A percentile compares a stretch with the other conserved stretches of the same genome.
Evolutionary conservation across 1,139 yeast species (phyloP).

Genomic region (Candida tunisiensis): DNA sequence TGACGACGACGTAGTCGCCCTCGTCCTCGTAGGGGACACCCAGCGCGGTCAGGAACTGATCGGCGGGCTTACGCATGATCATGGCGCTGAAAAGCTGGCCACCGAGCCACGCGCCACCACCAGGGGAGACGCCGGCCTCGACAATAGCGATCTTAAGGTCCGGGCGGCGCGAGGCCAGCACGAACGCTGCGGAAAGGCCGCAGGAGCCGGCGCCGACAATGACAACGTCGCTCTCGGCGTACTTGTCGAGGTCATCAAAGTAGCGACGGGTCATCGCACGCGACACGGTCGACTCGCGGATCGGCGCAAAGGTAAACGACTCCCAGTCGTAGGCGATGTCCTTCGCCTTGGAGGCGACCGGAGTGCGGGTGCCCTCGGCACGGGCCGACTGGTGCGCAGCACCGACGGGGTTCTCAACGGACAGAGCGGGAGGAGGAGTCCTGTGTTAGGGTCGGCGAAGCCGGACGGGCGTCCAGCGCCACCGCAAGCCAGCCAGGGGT

Average conservation of each 20-base stretch:
- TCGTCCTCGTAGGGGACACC: constrained; percentile 60
- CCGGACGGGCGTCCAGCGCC: background rate
- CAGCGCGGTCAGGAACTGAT: constrained; percentile 45
- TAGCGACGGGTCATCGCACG: constrained; percentile 71
- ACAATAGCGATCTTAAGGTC: constrained; percentile 60
- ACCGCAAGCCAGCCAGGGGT: too few species aligned
- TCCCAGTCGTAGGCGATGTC: constrained; percentile 34
- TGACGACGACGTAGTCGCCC: constrained; percentile 66
- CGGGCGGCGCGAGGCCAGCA: constrained; percentile 57
- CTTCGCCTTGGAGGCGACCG: constrained; percentile 3
- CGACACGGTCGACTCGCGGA: constrained; percentile 67
- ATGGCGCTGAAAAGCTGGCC: constrained; percentile 70
- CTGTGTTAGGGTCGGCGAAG: constrained; percentile 1
- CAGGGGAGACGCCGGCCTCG: constrained; percentile 62
- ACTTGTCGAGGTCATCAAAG: constrained; percentile 57
- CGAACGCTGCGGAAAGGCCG: constrained; percentile 61
- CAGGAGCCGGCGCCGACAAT: constrained; percentile 72
- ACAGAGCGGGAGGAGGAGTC: constrained; percentile 5
- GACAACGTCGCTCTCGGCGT: constrained; percentile 59
- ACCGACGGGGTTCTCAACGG: constrained; percentile 3
- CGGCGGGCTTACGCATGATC: constrained; percentile 69
- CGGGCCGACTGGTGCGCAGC: background rate
- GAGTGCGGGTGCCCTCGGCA: background rate
- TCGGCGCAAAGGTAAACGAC: constrained; percentile 49
- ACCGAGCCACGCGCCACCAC: constrained; percentile 72